phyloP scores from a whole-genome alignment of 768 basidiomycete genomes.

The Pleurotus tuber-regium region DNA sequence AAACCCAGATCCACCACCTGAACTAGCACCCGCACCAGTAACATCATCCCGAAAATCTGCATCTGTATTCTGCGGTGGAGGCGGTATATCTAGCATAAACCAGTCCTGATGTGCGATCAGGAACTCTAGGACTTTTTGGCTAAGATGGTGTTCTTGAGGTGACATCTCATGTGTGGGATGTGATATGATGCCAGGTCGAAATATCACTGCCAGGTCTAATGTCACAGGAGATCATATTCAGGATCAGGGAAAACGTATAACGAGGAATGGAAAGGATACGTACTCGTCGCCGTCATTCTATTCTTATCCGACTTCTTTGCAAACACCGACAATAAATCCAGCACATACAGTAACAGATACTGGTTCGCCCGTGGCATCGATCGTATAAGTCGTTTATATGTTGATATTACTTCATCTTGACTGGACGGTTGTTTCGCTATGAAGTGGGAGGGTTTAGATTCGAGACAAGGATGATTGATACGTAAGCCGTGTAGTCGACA shows the following conservation, averaged over 20 bases:
- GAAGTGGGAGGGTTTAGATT: conserved; percentile 12
- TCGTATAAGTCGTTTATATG: conserved; percentile 83
- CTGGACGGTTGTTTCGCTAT: conserved; percentile 67
- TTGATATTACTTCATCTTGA: conserved; percentile 68
- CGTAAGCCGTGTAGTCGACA: not conserved
- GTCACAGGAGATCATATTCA: not conserved
- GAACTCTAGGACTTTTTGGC: conserved; percentile 91
- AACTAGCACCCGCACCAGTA: conserved; percentile 1
- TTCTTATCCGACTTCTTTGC: conserved; percentile 89
- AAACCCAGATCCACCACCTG: not conserved
- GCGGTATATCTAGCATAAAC: conserved; percentile 88
- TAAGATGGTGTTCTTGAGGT: conserved; percentile 82
- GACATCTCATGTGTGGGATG: conserved; percentile 86
- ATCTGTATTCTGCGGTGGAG: conserved; percentile 41
- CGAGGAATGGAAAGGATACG: no score
- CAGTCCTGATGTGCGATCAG: conserved; percentile 95
- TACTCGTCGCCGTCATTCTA: conserved; percentile 93
- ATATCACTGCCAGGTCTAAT: conserved; percentile 93
- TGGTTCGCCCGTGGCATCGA: conserved; percentile 87
- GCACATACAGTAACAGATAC: conserved; percentile 94
- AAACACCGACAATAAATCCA: conserved; percentile 95
- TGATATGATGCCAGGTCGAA: conserved; percentile 91
- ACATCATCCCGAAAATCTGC: no score
- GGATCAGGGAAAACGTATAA: conserved; percentile 4
- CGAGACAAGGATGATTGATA: not conserved